Evolutionary conservation across 306 rosid genomes (phyloP).

Genomic region (Senna siamea): DNA sequence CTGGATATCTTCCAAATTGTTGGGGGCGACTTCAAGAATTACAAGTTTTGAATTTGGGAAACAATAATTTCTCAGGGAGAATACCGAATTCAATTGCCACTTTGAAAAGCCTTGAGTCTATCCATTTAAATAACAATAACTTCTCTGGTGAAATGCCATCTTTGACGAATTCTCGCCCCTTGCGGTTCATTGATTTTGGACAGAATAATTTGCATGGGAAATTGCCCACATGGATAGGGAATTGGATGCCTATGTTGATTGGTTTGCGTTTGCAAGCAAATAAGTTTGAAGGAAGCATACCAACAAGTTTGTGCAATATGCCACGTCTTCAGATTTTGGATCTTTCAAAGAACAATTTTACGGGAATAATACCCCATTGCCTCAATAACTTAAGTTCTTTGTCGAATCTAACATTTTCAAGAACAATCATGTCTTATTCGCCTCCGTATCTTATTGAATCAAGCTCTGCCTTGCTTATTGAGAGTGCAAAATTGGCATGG

Average conservation of each 20-base stretch:
- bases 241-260: not conserved
- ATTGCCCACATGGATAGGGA: conserved; percentile 14
- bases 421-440: not conserved
- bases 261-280: not conserved
- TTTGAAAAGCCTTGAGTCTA: not conserved
- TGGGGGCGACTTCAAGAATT: not conserved
- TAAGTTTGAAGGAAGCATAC: conserved; percentile 28
- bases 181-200: conserved; percentile 11
- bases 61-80: conserved; percentile 30
- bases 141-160: conserved; percentile 31
- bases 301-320: conserved; percentile 33
- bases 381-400: conserved; percentile 16
- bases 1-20: conserved; percentile 29
- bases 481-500: not conserved
- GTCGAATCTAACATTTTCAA: not conserved
- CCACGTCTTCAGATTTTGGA: conserved; percentile 38
- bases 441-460: too few relatives aligned
- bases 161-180: not conserved
- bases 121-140: conserved; percentile 22
- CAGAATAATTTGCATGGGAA: conserved; percentile 20
- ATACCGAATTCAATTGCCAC: conserved; percentile 21
- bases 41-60: conserved; percentile 1
- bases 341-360: conserved; percentile 37
- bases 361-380: conserved; percentile 42
- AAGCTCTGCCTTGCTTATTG: not conserved